Evolutionary conservation across 129 eudicot genomes (phyloP).

Genomic region (Flaveria brownii): DNA sequence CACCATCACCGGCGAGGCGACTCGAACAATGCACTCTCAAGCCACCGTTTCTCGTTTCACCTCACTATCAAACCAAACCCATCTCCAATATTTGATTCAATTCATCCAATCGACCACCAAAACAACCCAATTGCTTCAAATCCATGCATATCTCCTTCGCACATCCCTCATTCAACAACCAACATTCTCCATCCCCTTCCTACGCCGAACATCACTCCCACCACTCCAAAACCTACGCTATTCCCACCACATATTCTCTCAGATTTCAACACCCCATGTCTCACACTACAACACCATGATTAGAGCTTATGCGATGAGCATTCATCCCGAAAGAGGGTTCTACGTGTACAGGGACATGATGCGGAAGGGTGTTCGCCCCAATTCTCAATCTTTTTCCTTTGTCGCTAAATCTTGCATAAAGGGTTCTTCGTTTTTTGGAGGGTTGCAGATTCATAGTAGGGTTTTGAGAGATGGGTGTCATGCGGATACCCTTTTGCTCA

Average conservation of each 20-base stretch:
- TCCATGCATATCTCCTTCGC: conserved; percentile 70
- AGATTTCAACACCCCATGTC: conserved; percentile 47
- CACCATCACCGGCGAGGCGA: neutral
- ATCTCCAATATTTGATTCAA: conserved; percentile 39
- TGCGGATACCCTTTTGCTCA: conserved; percentile 56
- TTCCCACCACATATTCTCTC: conserved; percentile 46
- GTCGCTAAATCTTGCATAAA: conserved; percentile 55
- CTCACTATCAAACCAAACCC: conserved; percentile 29
- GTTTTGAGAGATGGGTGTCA: conserved; percentile 58
- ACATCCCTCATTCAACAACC: conserved; percentile 46
- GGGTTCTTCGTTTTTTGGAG: conserved; percentile 36
- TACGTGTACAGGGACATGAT: conserved; percentile 50
- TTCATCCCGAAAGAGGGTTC: conserved; percentile 48
- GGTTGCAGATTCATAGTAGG: conserved; percentile 61
- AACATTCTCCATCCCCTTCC: conserved; percentile 48
- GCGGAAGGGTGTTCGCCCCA: conserved; percentile 43
- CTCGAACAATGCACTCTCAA: conserved; percentile 8
- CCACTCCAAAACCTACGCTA: conserved; percentile 41
- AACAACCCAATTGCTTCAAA: conserved; percentile 55
- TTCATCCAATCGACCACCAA: conserved; percentile 56
- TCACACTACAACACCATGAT: conserved; percentile 57
- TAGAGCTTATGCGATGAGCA: conserved; percentile 51
- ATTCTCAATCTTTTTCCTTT: conserved; percentile 50
- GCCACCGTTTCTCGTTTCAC: conserved; percentile 16
- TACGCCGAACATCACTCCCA: conserved; percentile 43